Evolutionary conservation across 2,329 filamentous ascomycete genomes (phyloP).

Genomic region (Alternaria infectoria): DNA sequence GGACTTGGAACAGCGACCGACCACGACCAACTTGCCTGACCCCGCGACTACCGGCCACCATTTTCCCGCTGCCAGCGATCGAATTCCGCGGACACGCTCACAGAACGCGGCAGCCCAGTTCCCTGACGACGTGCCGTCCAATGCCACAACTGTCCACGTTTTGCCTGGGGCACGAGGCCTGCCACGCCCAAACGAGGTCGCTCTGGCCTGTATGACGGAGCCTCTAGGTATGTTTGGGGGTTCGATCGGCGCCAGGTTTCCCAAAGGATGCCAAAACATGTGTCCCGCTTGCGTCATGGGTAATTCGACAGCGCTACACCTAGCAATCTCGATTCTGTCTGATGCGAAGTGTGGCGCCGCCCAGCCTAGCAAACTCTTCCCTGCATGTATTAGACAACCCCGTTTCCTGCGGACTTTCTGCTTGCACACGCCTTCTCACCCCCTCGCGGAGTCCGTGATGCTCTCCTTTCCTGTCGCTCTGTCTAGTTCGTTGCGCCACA

Average conservation of each 20-base stretch:
- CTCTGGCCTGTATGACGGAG: conserved; percentile 13
- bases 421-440: background rate
- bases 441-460: background rate
- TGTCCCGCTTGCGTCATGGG: conserved; percentile 21
- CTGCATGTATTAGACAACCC: background rate
- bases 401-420: background rate
- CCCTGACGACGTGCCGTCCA: background rate
- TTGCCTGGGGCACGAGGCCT: background rate
- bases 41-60: conserved; percentile 6
- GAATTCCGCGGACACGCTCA: conserved; percentile 1
- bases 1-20: conserved; percentile 7
- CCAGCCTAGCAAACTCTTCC: background rate
- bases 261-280: conserved; percentile 7
- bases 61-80: background rate
- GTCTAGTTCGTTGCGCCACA: conserved; percentile 3
- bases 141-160: background rate
- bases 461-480: background rate
- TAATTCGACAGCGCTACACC: conserved; percentile 13
- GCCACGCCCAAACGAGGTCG: background rate
- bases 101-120: background rate
- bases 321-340: conserved; percentile 4
- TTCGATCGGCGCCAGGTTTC: conserved; percentile 15
- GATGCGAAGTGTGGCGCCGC: conserved; percentile 8
- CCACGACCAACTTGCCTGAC: conserved; percentile 7
- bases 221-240: conserved; percentile 3